A percentile compares a stretch with the other conserved stretches of the same genome.
Evolutionary conservation across 805 yeast species (phyloP).

Genomic region (Metschnikowia matae): DNA sequence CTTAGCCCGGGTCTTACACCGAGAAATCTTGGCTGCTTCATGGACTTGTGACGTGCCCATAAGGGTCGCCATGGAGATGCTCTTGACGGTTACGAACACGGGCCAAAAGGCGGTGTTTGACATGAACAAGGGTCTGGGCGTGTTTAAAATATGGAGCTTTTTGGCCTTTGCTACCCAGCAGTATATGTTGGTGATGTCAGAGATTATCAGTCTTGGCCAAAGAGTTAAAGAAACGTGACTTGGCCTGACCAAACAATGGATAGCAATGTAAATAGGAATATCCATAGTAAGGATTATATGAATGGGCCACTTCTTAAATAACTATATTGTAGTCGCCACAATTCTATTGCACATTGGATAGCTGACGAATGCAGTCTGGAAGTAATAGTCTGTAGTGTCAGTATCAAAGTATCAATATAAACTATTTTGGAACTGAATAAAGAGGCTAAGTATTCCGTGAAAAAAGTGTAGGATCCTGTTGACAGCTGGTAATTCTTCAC

Average conservation of each 20-base stretch:
- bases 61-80: neutral
- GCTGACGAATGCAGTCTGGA: no score
- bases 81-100: neutral
- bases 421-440: no score
- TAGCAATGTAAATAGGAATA: neutral
- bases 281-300: neutral
- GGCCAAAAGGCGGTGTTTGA: slow-evolving; percentile 4
- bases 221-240: neutral
- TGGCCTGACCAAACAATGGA: neutral
- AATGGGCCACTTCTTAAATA: no score
- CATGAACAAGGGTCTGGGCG: neutral
- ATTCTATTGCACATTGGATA: no score
- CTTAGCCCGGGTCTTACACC: neutral
- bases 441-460: no score
- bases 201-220: neutral
- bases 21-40: neutral
- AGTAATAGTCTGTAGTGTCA: no score
- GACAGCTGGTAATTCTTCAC: no score
- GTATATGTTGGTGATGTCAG: neutral
- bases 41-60: neutral
- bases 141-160: neutral
- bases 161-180: neutral
- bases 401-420: no score
- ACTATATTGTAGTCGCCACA: no score
- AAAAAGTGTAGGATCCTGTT: no score